phyloP scores from a whole-genome alignment of 257 asterid genomes.

The Solanum lignicaule region DNA sequence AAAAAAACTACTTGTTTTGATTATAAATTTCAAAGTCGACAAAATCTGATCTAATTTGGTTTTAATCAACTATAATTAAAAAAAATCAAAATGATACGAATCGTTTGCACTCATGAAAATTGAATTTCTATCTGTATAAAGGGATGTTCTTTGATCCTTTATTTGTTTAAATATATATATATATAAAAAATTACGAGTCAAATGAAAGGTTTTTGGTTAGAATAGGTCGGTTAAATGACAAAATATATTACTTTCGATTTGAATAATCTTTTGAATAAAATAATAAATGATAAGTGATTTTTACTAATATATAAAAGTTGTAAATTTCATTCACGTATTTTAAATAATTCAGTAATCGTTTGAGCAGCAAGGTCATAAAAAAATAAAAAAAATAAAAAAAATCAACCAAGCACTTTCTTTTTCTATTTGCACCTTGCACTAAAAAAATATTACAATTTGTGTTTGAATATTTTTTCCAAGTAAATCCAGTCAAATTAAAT shows the following conservation, averaged over 20 bases:
- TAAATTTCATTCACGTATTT: neutral
- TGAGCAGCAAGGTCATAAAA: no score
- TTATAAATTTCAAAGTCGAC: no score
- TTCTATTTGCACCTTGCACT: neutral
- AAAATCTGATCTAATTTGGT: no score
- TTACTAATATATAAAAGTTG: neutral
- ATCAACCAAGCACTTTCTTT: neutral
- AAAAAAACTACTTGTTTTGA: no score
- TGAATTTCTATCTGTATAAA: no score
- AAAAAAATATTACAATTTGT: neutral
- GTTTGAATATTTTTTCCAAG: neutral
- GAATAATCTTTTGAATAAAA: neutral
- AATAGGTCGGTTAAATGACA: neutral
- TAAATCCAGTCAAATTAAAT: neutral
- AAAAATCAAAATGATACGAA: no score
- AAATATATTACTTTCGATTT: neutral
- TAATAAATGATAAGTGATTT: neutral
- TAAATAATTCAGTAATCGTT: neutral
- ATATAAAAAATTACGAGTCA: neutral
- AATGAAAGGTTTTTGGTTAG: neutral
- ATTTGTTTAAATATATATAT: no score
- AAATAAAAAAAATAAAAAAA: neutral
- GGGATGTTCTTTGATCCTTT: neutral
- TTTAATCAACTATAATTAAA: no score
- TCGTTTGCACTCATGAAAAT: no score